Evolutionary conservation across 805 yeast species (phyloP).

Genomic region (Starmerella kuoi): DNA sequence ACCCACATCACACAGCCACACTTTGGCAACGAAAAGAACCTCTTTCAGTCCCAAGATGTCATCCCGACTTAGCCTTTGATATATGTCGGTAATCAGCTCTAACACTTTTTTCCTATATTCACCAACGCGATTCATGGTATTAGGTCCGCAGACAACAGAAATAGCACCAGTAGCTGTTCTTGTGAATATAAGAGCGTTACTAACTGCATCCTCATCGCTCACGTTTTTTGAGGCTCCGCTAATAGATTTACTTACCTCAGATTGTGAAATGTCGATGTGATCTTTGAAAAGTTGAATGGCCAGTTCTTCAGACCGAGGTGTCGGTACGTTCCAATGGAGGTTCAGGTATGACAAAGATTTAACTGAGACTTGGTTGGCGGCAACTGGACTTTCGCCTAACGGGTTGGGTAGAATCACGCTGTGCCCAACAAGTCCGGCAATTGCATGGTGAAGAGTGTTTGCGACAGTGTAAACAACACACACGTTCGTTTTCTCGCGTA

Average conservation of each 20-base stretch:
- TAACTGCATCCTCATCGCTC: constrained; percentile 37
- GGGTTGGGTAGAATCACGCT: constrained; percentile 8
- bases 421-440: constrained; percentile 43
- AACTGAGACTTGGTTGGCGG: constrained; percentile 20
- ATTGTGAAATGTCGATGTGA: constrained; percentile 30
- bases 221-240: not conserved
- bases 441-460: constrained; percentile 51
- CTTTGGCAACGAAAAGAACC: constrained; percentile 49
- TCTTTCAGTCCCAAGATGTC: constrained; percentile 52
- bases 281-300: constrained; percentile 49
- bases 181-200: constrained; percentile 44
- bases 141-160: constrained; percentile 29
- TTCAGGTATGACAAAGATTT: constrained; percentile 37
- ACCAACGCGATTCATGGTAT: not conserved
- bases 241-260: not conserved
- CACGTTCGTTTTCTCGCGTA: constrained; percentile 42
- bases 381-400: not conserved
- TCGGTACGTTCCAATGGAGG: constrained; percentile 70
- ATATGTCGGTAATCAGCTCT: constrained; percentile 33
- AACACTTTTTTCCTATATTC: constrained; percentile 3
- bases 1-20: constrained; percentile 76
- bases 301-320: constrained; percentile 40
- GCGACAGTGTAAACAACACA: constrained; percentile 54
- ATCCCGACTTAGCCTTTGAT: constrained; percentile 42
- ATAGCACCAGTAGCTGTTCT: constrained; percentile 57